Evolutionary conservation across 2,329 filamentous ascomycete genomes (phyloP), one percentile per base, ranked within the genome.

Genomic region (Fusarium veterinarium): DNA sequence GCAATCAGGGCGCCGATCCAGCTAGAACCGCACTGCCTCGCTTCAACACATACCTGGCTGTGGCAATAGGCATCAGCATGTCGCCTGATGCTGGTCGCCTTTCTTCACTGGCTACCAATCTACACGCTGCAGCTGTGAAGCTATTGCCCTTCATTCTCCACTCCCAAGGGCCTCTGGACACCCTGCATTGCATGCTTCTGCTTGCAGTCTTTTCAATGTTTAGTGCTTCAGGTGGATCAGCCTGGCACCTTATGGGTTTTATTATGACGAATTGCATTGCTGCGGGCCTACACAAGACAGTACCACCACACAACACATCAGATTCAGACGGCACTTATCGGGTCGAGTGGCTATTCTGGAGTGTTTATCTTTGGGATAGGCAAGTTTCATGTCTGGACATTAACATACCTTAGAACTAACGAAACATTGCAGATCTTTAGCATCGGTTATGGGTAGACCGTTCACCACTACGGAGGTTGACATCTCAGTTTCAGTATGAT

Each of bases 241-340:
- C 57, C 0, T 71, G 69, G 69, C 67, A 71, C 6, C 48, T 71
- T 0, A 48, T 68, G 57, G 69, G 69, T 0, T 67, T 71, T 0
- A 71, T 71, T 0, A 71, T 71, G 52, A 71, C 67, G 1, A 71
- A 67, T 2, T 71, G 62, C 2, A 55, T 71, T 37, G 69, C 69
- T 2, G 45, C 51, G 16, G 67, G 69, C 0, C 16, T 71, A 0
- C 67, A 71, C 6, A 71, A 71, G 1, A 37, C 41, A 5, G 6
- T 30, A 1, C 35, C 62, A 0, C 46, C 52, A 0, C 57, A 49
- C 14, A 33, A 38, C 1, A 41, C 57, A 2, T 23, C 62, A 3
- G 52, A 53, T 3, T 5, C 5, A 1, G 33, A 68, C 6, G 12
- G 20, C 8, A 51, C 28, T 4, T 71, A 64, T n/a, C 57, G 58